These are phyloP conservation scores for Pistacia integerrima DNA, from an alignment of 345 rosid species.

Conservation along the genomic window DNA sequence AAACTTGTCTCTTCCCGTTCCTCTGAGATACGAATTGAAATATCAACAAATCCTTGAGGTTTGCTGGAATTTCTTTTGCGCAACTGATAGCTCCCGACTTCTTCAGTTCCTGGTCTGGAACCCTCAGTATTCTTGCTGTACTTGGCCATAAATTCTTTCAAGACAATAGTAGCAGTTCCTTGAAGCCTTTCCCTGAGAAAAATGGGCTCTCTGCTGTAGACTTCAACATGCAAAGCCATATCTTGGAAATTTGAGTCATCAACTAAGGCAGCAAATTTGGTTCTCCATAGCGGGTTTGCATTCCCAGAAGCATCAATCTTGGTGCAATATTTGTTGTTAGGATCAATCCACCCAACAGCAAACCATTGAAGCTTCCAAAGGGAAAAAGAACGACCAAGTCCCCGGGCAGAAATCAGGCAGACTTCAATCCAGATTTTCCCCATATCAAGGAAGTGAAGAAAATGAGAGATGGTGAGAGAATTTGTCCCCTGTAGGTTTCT, in stretches of 20 bases:
- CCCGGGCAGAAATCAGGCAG: conserved; percentile 76
- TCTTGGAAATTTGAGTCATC: conserved; percentile 54
- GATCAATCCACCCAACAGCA: conserved; percentile 91
- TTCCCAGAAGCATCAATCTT: conserved; percentile 69
- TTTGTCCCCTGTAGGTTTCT: conserved; percentile 11
- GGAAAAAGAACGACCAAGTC: conserved; percentile 60
- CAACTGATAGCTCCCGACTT: conserved; percentile 82
- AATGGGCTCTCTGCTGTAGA: conserved; percentile 80
- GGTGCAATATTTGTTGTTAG: conserved; percentile 83
- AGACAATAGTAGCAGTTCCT: conserved; percentile 67
- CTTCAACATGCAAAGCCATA: conserved; percentile 60
- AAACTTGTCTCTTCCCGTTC: conserved; percentile 44
- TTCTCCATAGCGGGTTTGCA: conserved; percentile 76
- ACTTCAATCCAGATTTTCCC: conserved; percentile 72
- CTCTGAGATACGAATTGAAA: conserved; percentile 61
- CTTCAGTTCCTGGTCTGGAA: conserved; percentile 41
- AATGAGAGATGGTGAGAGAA: neutral
- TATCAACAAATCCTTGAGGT: conserved; percentile 78
- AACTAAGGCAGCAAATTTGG: conserved; percentile 64
- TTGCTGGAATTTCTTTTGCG: conserved; percentile 62
- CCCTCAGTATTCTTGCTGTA: conserved; percentile 35
- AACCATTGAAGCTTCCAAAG: conserved; percentile 93
- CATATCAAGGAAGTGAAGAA: conserved; percentile 39
- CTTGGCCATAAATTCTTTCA: conserved; percentile 69
- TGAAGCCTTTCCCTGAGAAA: conserved; percentile 80